Evolutionary conservation across 331 rosid species (phyloP).

Genomic region (Quercus tomentella): DNA sequence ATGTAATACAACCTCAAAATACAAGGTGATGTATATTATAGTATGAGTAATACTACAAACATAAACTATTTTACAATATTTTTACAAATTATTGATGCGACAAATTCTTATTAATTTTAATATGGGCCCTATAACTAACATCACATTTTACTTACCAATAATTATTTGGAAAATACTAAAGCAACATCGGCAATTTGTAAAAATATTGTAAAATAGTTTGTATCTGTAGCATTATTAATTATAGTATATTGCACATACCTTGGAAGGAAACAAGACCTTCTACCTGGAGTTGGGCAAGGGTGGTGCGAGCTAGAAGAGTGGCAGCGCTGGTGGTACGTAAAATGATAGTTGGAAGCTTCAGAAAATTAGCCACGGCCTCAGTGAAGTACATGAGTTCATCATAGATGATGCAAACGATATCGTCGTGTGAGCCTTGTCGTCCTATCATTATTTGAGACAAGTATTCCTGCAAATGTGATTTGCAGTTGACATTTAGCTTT

Average conservation of each 20-base stretch:
- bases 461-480: background rate
- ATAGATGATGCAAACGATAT: slow-evolving; percentile 11
- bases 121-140: too few species aligned
- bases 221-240: too few species aligned
- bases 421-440: background rate
- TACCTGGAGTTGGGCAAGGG: background rate
- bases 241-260: background rate
- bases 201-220: too few species aligned
- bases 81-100: too few species aligned
- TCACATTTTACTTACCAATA: too few species aligned
- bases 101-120: too few species aligned
- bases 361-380: background rate
- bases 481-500: background rate
- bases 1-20: too few species aligned
- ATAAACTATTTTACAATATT: too few species aligned
- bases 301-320: background rate
- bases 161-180: too few species aligned
- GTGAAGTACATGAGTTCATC: slow-evolving; percentile 21
- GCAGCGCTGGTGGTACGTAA: background rate
- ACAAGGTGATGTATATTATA: too few species aligned
- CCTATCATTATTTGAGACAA: background rate
- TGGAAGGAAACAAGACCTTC: background rate
- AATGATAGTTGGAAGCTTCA: slow-evolving; percentile 20
- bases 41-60: accelerated
- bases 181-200: too few species aligned